Conservation (phyloP, 306 rosid species). For the Glycine tomentella region DNA sequence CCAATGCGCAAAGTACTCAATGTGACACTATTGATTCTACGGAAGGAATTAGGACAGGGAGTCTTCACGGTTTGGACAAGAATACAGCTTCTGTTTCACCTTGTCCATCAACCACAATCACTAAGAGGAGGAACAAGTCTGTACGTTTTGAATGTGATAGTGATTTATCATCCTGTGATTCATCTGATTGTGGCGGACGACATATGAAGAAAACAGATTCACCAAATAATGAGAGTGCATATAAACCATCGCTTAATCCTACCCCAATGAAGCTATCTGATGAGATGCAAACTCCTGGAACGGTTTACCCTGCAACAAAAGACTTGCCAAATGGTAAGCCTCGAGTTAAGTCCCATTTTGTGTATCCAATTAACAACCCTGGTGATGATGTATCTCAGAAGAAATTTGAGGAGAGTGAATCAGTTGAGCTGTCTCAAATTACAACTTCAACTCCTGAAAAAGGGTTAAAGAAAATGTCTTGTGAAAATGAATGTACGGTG, state of each 20-base stretch:
- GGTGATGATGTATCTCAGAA: constrained; percentile 52
- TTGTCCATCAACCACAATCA: constrained; percentile 46
- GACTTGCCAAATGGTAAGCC: constrained; percentile 56
- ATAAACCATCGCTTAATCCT: constrained; percentile 65
- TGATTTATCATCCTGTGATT: constrained; percentile 54
- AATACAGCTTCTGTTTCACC: constrained; percentile 49
- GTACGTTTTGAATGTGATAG: constrained; percentile 71
- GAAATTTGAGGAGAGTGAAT: constrained; percentile 55
- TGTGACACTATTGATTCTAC: constrained; percentile 26
- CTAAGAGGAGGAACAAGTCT: constrained; percentile 59
- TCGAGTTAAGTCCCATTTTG: constrained; percentile 68
- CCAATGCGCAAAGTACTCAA: constrained; percentile 43
- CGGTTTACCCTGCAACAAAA: constrained; percentile 61
- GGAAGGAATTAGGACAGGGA: constrained; percentile 41
- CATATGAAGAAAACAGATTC: constrained; percentile 50
- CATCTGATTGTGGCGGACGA: constrained; percentile 52
- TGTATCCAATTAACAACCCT: constrained; percentile 56
- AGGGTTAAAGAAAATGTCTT: constrained; percentile 44
- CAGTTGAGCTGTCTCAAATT: constrained; percentile 53
- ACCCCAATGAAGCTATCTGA: constrained; percentile 79
- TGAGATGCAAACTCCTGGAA: constrained; percentile 89
- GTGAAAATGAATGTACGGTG: constrained; percentile 56
- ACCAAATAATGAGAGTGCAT: constrained; percentile 53
- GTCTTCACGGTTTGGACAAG: constrained; percentile 23
- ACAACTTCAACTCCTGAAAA: constrained; percentile 51